Base-by-base conservation (phyloP, 805 yeast genomes). In the Tetrapisispora pingtungensis region DNA sequence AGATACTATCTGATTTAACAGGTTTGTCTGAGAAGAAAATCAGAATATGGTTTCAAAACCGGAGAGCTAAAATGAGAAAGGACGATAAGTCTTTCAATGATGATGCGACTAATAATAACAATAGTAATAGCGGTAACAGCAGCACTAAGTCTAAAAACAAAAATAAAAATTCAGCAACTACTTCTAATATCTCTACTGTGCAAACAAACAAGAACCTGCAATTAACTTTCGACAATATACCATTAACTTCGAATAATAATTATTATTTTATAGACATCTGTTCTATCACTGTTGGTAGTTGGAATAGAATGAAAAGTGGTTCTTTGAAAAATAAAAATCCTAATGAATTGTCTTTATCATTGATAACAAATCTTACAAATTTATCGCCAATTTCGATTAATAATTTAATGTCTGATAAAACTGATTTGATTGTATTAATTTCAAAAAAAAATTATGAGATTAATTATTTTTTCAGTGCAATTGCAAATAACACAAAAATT, bases 1-100 rank as follows among this genome's bases (percentile, higher is more conserved):
- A 80, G 55, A 74, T 71, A 27, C 78, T 88, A 33, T 78, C 93
- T 33, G 77, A 73, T 2, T 72, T 72, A 48, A 84, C 94, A 1
- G 84, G 81, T 17, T 81, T 87, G 84, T 77, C 88, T 13, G 96
- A 88, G 54, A 75, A 93, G 49, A 85, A 89, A 13, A 95, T 88
- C 2, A 72, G 95, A 44, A 88, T 88, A 36, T 88, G 96, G 96
- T 88, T 86, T 57, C 97, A 88, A 62, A 87, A 87, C 59, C 69
- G 89, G 54, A 68, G 97, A 49, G 93, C 93, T 18, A 84, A 84
- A 59, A 72, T 78, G 36, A 71, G 88, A 55, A 83, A 83, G 26
- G 17, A 33, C 10, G 42, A 34, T 17, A 38, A 39, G 19, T 10
- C 33, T 3, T n/a, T 18, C 18, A 13, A 10, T 5, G 19, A 24